Evolutionary conservation across 805 yeast genomes (phyloP).

Genomic region (Candida qinlingensis): DNA sequence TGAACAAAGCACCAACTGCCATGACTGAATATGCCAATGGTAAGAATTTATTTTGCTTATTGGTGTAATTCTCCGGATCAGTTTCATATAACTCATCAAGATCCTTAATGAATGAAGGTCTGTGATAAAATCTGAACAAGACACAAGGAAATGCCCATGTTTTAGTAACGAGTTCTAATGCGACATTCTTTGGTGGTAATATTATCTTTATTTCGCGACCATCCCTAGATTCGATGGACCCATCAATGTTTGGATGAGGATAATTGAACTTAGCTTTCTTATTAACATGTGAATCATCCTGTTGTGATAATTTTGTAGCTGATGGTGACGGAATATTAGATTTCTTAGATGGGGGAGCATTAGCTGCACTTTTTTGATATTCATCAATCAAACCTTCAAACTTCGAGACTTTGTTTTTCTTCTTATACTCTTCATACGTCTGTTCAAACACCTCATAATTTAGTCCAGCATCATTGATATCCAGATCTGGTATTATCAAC

Average conservation of each 20-base stretch:
- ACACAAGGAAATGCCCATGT: constrained; percentile 88
- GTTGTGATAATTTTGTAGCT: too few species aligned
- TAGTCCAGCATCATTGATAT: constrained; percentile 28
- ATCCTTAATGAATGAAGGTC: constrained; percentile 74
- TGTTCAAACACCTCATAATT: constrained; percentile 24
- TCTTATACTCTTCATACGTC: constrained; percentile 3
- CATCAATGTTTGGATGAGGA: constrained; percentile 31
- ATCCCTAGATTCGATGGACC: constrained; percentile 32
- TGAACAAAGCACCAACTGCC: constrained; percentile 82
- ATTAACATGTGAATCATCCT: background rate
- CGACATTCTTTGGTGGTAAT: constrained; percentile 70
- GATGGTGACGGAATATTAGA: too few species aligned
- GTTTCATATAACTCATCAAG: constrained; percentile 71
- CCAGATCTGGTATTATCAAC: constrained; percentile 35
- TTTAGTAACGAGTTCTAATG: constrained; percentile 62
- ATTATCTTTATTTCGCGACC: constrained; percentile 52
- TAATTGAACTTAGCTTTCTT: constrained; percentile 16
- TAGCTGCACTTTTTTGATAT: constrained; percentile 7
- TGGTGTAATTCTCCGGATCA: constrained; percentile 65
- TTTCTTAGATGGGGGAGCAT: constrained; percentile 6
- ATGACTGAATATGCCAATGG: constrained; percentile 82
- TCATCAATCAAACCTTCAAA: constrained; percentile 7
- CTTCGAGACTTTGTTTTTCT: constrained; percentile 1
- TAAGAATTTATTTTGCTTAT: constrained; percentile 66
- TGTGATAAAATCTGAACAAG: constrained; percentile 76